A percentile compares a stretch with the other conserved stretches of the same genome.
These are phyloP conservation scores for Xanthoconium separans DNA, from an alignment of 1,284 basidiomycete genomes.

Conservation along the genomic window DNA sequence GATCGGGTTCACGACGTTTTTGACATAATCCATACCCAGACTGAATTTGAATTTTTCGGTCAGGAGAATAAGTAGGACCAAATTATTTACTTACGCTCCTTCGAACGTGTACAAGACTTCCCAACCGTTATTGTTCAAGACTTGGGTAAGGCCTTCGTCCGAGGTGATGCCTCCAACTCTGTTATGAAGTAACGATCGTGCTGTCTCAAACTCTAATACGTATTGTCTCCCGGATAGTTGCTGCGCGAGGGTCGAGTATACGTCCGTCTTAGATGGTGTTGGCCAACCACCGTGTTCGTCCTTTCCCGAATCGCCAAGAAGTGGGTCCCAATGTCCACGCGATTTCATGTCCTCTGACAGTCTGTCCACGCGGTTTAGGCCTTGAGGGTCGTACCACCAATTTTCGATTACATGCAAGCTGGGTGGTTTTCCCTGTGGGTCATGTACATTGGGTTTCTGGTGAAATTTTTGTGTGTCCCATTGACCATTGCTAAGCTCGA, in stretches of 20 bases:
- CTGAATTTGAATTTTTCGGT: conserved; percentile 27
- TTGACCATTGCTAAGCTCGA: conserved; percentile 38
- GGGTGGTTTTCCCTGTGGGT: conserved; percentile 21
- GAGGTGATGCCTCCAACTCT: conserved; percentile 20
- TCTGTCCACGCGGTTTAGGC: conserved; percentile 38
- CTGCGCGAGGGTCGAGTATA: conserved; percentile 19
- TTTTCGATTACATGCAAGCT: conserved; percentile 40
- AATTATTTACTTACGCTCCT: conserved; percentile 35
- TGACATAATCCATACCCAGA: conserved; percentile 44
- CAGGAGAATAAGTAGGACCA: not conserved
- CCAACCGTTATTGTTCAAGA: conserved; percentile 38
- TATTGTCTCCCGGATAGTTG: conserved; percentile 18
- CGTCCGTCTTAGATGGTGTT: conserved; percentile 17
- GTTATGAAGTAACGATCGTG: conserved; percentile 17
- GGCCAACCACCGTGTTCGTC: conserved; percentile 26
- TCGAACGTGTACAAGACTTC: conserved; percentile 40
- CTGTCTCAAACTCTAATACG: conserved; percentile 20
- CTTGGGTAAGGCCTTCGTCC: conserved; percentile 32
- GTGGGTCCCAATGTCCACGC: conserved; percentile 32
- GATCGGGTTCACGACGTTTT: conserved; percentile 42
- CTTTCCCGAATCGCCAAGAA: conserved; percentile 19
- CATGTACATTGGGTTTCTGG: conserved; percentile 15
- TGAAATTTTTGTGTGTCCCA: conserved; percentile 38
- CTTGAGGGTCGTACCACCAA: conserved; percentile 40
- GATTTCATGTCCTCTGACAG: conserved; percentile 33